Evolutionary conservation across 495 filamentous ascomycete genomes (phyloP).

Genomic region (Tuber indicum): DNA sequence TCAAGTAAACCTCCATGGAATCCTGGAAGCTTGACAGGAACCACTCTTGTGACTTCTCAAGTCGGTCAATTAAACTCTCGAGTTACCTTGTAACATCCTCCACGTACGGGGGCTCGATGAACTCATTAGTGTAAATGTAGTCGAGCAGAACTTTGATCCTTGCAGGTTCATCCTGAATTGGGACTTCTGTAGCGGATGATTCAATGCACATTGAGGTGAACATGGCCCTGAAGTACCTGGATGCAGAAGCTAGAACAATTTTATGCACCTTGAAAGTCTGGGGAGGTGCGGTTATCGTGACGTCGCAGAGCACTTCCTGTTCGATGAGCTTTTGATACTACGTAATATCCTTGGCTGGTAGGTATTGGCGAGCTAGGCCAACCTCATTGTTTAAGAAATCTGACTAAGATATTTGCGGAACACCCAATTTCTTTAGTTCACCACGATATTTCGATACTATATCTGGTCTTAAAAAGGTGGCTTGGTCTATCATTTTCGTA

Average conservation of each 20-base stretch:
- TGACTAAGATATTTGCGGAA: slow-evolving; percentile 14
- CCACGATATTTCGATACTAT: slow-evolving; percentile 5
- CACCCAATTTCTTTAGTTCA: slow-evolving; percentile 5
- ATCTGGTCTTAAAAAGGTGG: slow-evolving; percentile 15
- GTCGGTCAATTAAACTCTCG: slow-evolving; percentile 19
- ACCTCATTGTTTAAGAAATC: slow-evolving; percentile 18
- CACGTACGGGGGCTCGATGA: slow-evolving; percentile 5
- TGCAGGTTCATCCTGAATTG: background rate
- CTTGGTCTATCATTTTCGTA: slow-evolving; percentile 11
- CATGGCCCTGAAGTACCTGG: slow-evolving; percentile 8
- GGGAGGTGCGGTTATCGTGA: too few relatives aligned
- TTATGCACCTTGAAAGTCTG: slow-evolving; percentile 11
- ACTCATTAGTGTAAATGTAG: slow-evolving; percentile 24
- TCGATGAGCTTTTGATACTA: slow-evolving; percentile 17
- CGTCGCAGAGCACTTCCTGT: background rate
- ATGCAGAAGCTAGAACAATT: slow-evolving; percentile 17
- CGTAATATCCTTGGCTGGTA: slow-evolving; percentile 15
- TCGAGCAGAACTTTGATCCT: slow-evolving; percentile 18
- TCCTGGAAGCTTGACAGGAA: slow-evolving; percentile 14
- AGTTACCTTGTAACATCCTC: slow-evolving; percentile 7
- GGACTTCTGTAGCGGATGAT: background rate
- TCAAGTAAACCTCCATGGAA: slow-evolving; percentile 15
- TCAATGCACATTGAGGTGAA: slow-evolving; percentile 13
- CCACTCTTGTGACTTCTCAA: slow-evolving; percentile 28
- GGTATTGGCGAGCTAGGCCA: background rate